phyloP scores from a whole-genome alignment of 2,329 filamentous ascomycete species.

The Harringtonia lauricola region DNA sequence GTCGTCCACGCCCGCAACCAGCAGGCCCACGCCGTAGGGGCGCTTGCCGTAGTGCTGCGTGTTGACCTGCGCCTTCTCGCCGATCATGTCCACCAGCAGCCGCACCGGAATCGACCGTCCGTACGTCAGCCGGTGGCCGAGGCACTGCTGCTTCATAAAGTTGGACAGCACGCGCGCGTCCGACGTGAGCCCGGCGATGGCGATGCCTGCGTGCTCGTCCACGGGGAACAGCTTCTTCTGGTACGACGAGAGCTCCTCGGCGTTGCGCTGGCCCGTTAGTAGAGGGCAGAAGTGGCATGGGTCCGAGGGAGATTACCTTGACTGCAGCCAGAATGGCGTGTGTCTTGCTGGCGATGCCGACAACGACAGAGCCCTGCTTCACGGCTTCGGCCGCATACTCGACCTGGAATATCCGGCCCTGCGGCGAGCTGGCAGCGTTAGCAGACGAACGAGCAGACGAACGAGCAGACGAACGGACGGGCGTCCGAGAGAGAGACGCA shows the following conservation, averaged over 20 bases:
- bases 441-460: constrained; percentile 15
- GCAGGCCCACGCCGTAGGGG: constrained; percentile 86
- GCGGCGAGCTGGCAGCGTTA: constrained; percentile 63
- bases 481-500: constrained; percentile 33
- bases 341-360: constrained; percentile 95
- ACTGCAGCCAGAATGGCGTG: constrained; percentile 91
- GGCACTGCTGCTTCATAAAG: constrained; percentile 99
- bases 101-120: constrained; percentile 86
- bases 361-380: constrained; percentile 97
- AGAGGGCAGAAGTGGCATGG: too few species aligned
- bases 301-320: constrained; percentile 53
- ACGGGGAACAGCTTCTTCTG: constrained; percentile 98
- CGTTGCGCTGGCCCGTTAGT: constrained; percentile 60
- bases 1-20: constrained; percentile 90
- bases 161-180: constrained; percentile 98
- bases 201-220: constrained; percentile 90
- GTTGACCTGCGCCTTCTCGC: constrained; percentile 93
- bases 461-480: constrained; percentile 10
- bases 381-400: constrained; percentile 98
- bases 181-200: constrained; percentile 91
- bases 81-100: constrained; percentile 83
- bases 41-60: constrained; percentile 96
- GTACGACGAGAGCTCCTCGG: constrained; percentile 98
- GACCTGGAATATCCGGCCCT: constrained; percentile 98
- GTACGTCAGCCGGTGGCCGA: constrained; percentile 91